Evolutionary conservation across 208 protist genomes (phyloP).

Genomic region (Trypanosoma vivax): DNA sequence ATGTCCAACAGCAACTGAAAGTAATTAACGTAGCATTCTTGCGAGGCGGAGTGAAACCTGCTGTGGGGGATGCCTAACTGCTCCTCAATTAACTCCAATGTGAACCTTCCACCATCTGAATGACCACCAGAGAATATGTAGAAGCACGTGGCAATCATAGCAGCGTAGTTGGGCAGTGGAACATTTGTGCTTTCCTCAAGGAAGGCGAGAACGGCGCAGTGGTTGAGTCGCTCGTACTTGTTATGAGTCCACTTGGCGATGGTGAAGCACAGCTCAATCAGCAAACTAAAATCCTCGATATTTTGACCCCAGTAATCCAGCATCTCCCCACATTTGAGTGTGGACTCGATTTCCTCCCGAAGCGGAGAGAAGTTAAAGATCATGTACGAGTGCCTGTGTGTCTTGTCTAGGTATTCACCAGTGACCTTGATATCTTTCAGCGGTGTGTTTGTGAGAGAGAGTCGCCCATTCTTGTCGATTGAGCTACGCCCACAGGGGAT

Average conservation of each 20-base stretch:
- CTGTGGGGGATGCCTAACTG: slow-evolving; percentile 51
- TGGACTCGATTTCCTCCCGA: slow-evolving; percentile 60
- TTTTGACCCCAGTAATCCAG: slow-evolving; percentile 72
- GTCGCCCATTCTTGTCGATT: slow-evolving; percentile 26
- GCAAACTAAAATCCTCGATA: slow-evolving; percentile 52
- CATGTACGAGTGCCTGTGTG: slow-evolving; percentile 51
- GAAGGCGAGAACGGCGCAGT: slow-evolving; percentile 64
- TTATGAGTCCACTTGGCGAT: slow-evolving; percentile 59
- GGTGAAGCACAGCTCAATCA: slow-evolving; percentile 73
- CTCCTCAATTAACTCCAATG: slow-evolving; percentile 51
- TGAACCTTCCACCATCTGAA: slow-evolving; percentile 38
- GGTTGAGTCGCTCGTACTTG: slow-evolving; percentile 7
- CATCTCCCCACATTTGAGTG: slow-evolving; percentile 47
- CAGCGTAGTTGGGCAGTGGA: slow-evolving; percentile 57
- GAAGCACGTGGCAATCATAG: slow-evolving; percentile 72
- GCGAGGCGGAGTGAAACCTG: slow-evolving; percentile 46
- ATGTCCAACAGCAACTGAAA: slow-evolving; percentile 77
- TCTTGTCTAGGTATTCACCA: slow-evolving; percentile 38
- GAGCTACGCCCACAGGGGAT: slow-evolving; percentile 48
- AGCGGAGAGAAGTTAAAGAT: slow-evolving; percentile 81
- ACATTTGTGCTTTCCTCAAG: slow-evolving; percentile 52
- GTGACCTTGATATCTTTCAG: slow-evolving; percentile 41
- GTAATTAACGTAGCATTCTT: slow-evolving; percentile 78
- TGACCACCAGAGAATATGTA: slow-evolving; percentile 59
- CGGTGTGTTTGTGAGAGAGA: slow-evolving; percentile 34